Conservation (phyloP, 2,329 filamentous ascomycete genomes). For the Coniochaeta sp. region DNA sequence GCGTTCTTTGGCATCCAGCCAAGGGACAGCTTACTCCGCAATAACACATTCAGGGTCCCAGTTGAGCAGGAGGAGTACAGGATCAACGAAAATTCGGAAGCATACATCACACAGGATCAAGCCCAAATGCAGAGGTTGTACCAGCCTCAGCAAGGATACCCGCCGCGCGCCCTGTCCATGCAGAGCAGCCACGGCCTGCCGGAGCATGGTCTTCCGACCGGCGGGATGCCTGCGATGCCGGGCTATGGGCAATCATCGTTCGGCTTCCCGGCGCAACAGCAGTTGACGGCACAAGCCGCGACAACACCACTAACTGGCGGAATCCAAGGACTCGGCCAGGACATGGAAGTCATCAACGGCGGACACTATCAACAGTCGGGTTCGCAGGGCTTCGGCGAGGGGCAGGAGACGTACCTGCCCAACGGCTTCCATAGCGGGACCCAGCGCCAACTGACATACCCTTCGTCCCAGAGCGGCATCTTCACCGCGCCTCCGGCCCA, state of each 20-base stretch:
- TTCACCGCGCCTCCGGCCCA: neutral
- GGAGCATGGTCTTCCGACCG: neutral
- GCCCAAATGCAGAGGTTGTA: neutral
- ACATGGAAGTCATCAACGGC: neutral
- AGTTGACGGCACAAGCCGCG: neutral
- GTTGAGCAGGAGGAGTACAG: constrained; percentile 50
- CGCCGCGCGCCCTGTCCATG: neutral
- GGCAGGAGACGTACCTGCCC: neutral
- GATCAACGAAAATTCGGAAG: constrained; percentile 5
- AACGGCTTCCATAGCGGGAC: neutral
- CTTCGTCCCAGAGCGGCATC: neutral
- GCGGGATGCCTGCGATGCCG: neutral
- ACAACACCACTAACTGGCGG: neutral
- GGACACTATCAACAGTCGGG: neutral
- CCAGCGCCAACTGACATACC: neutral
- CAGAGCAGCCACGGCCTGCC: neutral
- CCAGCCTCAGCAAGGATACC: neutral
- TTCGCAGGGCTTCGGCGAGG: neutral
- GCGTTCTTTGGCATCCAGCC: constrained; percentile 43
- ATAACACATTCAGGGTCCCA: constrained; percentile 60
- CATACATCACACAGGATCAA: neutral
- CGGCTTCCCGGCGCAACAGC: neutral
- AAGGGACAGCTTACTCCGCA: constrained; percentile 48
- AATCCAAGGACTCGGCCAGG: neutral
- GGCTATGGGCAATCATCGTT: neutral